Evolutionary conservation across 129 eudicot genomes (phyloP).

Genomic region (Tagetes erecta): DNA sequence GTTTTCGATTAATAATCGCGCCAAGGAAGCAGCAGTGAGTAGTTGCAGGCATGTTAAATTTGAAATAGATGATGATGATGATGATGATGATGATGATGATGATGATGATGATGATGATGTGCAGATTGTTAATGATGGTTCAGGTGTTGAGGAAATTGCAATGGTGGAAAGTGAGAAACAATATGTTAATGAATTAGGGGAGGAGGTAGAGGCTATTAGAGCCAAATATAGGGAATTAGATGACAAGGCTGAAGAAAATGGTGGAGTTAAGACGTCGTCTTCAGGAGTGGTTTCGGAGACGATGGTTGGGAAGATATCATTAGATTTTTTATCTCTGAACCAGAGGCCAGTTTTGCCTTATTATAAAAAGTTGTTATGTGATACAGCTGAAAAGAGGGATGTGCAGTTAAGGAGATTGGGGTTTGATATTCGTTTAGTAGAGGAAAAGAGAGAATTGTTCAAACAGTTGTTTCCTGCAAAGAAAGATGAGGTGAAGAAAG

Average conservation of each 20-base stretch:
- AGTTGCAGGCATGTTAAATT: conserved; percentile 14
- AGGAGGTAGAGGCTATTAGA: conserved; percentile 25
- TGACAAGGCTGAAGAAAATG: conserved; percentile 17
- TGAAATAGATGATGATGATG: conserved; percentile 26
- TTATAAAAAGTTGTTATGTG: conserved; percentile 30
- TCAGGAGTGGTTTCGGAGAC: conserved; percentile 31
- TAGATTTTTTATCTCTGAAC: conserved; percentile 32
- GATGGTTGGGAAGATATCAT: conserved; percentile 20
- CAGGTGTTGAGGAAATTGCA: conserved; percentile 46
- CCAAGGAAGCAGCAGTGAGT: conserved; percentile 11
- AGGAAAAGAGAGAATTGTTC: conserved; percentile 17
- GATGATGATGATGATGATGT: conserved; percentile 14
- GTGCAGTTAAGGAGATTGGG: conserved; percentile 12
- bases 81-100: conserved; percentile 22
- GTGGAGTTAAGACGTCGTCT: conserved; percentile 18
- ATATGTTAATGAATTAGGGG: conserved; percentile 22
- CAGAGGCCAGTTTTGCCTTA: conserved; percentile 22
- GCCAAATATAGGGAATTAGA: conserved; percentile 31
- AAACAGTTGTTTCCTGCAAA: conserved; percentile 35
- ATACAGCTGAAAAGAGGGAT: conserved; percentile 26
- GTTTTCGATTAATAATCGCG: neutral
- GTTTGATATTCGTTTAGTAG: conserved; percentile 35
- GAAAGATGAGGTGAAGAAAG: conserved; percentile 47
- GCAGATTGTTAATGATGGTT: conserved; percentile 11
- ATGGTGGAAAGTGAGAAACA: conserved; percentile 31